These are phyloP conservation scores for Bertia moriformis DNA, from an alignment of 2,329 filamentous ascomycete genomes.

Conservation along the genomic window DNA sequence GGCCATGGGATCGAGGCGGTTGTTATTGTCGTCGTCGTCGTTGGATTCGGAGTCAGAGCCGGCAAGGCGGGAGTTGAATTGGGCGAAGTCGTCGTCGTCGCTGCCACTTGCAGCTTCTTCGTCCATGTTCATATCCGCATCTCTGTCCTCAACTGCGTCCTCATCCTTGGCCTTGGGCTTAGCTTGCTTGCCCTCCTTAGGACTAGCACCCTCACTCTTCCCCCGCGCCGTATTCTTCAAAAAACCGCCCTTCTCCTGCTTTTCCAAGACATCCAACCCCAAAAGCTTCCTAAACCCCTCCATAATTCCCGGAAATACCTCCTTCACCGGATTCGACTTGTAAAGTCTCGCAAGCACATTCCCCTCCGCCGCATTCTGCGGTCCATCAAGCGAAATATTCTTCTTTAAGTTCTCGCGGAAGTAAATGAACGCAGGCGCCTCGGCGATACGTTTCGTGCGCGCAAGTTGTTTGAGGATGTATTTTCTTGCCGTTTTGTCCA, in stretches of 20 bases:
- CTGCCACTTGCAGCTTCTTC: slow-evolving; percentile 5
- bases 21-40: slow-evolving; percentile 5
- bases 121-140: slow-evolving; percentile 2
- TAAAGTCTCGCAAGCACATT: slow-evolving; percentile 45
- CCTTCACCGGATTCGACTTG: slow-evolving; percentile 42
- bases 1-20: neutral
- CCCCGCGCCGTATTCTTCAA: neutral
- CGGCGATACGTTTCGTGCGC: slow-evolving; percentile 39
- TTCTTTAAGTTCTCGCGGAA: slow-evolving; percentile 17
- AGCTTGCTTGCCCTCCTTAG: neutral
- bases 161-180: slow-evolving; percentile 4
- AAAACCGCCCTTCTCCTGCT: neutral
- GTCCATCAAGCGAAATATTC: slow-evolving; percentile 18
- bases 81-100: slow-evolving; percentile 4
- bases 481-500: slow-evolving; percentile 29
- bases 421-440: slow-evolving; percentile 27
- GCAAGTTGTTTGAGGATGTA: slow-evolving; percentile 39
- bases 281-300: slow-evolving; percentile 20
- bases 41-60: slow-evolving; percentile 4
- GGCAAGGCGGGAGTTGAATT: slow-evolving; percentile 2
- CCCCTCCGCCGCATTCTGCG: slow-evolving; percentile 26
- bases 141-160: neutral
- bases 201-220: neutral
- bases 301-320: slow-evolving; percentile 30
- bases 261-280: slow-evolving; percentile 13